Conservation (phyloP, 1,284 basidiomycete genomes). For the Cutaneotrichosporon cutaneum region DNA sequence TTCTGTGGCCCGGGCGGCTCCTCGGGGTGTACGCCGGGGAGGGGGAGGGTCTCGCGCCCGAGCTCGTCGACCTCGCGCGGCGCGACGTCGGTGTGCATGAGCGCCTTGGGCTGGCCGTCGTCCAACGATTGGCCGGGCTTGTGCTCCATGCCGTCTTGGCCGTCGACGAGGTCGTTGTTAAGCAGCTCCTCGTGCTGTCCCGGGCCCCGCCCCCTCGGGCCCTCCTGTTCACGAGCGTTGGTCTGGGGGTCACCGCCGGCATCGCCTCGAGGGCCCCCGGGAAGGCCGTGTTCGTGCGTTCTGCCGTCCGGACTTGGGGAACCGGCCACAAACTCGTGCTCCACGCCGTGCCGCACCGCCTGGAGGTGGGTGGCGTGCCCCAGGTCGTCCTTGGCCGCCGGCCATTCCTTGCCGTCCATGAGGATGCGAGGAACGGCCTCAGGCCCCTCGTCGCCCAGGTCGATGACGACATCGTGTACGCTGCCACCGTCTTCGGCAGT, state of each 20-base stretch:
- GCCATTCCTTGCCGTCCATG: not conserved
- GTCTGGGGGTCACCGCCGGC: conserved; percentile 16
- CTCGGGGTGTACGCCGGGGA: conserved; percentile 41
- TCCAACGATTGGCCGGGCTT: not conserved
- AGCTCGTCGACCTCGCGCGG: conserved; percentile 27
- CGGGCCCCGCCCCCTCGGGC: conserved; percentile 32
- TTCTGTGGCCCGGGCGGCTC: conserved; percentile 45
- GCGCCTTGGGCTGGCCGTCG: conserved; percentile 6
- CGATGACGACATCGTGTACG: conserved; percentile 3
- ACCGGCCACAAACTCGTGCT: not conserved
- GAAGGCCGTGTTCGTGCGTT: conserved; percentile 19
- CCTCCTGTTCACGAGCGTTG: conserved; percentile 31
- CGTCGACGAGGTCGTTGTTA: conserved; percentile 12
- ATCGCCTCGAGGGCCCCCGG: conserved; percentile 16
- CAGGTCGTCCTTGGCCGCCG: not conserved
- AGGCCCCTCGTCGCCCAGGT: not conserved
- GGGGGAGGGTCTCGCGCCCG: conserved; percentile 26
- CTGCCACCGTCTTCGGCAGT: not conserved
- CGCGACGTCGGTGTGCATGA: not conserved
- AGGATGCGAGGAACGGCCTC: not conserved
- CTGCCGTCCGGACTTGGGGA: not conserved
- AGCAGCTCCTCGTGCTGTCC: conserved; percentile 36
- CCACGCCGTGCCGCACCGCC: not conserved
- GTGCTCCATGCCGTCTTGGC: conserved; percentile 6
- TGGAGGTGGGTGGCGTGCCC: not conserved